A percentile compares a stretch with the other conserved stretches of the same genome.
Conservation (phyloP, 768 basidiomycete species). For the Xanthoconium purpureum region DNA sequence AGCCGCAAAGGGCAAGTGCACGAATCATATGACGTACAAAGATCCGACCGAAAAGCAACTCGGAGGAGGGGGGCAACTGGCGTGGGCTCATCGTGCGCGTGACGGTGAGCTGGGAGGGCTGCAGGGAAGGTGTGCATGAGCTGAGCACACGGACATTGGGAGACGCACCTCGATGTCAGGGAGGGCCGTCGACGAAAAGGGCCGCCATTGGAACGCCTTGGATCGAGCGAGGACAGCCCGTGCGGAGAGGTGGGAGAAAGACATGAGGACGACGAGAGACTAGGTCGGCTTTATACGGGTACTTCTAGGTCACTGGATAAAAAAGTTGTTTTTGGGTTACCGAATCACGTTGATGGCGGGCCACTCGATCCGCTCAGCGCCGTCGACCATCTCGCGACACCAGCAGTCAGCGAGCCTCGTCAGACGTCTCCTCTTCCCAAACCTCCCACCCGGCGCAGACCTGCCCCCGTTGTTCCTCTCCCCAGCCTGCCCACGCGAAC, state of each 20-base stretch:
- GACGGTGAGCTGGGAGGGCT: conserved; percentile 56
- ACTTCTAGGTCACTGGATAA: too few relatives aligned
- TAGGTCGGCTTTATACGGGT: conserved; percentile 25
- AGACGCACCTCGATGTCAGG: conserved; percentile 52
- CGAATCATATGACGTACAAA: conserved; percentile 51
- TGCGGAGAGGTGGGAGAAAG: conserved; percentile 8
- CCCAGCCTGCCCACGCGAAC: conserved; percentile 45
- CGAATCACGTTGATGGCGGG: conserved; percentile 1
- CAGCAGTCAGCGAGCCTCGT: conserved; percentile 40
- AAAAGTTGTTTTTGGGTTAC: not conserved
- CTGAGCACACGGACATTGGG: not conserved
- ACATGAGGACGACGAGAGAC: conserved; percentile 18
- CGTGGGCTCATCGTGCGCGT: conserved; percentile 50
- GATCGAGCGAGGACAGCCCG: not conserved
- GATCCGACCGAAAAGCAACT: conserved; percentile 79
- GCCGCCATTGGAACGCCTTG: conserved; percentile 3
- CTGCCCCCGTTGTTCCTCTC: conserved; percentile 55
- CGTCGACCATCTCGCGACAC: conserved; percentile 22
- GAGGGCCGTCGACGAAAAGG: conserved; percentile 22
- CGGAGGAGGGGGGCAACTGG: conserved; percentile 58
- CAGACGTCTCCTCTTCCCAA: conserved; percentile 64
- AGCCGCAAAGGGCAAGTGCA: conserved; percentile 4
- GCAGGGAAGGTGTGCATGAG: not conserved
- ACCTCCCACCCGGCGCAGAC: conserved; percentile 39
- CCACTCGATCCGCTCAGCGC: conserved; percentile 21